Evolutionary conservation across 345 rosid genomes (phyloP).

Genomic region (Eucalyptus rudis): DNA sequence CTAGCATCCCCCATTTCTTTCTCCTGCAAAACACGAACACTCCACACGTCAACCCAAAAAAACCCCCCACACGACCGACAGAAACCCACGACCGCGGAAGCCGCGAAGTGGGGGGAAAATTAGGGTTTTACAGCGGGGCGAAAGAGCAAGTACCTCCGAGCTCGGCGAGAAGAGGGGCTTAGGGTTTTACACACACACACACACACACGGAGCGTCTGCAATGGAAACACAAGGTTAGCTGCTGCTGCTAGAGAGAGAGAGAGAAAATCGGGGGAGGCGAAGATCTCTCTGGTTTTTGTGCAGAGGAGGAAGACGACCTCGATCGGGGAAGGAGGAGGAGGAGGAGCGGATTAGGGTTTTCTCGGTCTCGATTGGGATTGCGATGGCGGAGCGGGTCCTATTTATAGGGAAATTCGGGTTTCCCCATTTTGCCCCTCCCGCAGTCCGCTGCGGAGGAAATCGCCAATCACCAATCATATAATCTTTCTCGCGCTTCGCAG

Average conservation of each 20-base stretch:
- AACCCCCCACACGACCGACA: not conserved
- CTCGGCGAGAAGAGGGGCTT: not conserved
- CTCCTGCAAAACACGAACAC: not conserved
- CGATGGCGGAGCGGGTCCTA: not conserved
- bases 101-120: no score
- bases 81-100: not conserved
- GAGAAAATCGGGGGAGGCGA: not conserved
- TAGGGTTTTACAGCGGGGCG: not conserved
- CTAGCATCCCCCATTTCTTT: slow-evolving; percentile 70
- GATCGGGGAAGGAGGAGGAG: not conserved
- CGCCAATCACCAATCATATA: not conserved
- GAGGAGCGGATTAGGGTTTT: not conserved
- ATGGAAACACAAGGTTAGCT: not conserved
- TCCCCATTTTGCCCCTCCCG: not conserved
- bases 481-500: no score
- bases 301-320: not conserved
- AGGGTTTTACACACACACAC: not conserved
- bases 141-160: not conserved
- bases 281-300: not conserved
- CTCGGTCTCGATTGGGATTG: not conserved
- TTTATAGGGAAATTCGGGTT: not conserved
- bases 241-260: not conserved
- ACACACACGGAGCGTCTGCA: not conserved
- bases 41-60: not conserved
- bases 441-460: no score